These are phyloP conservation scores for Solanum tarapatanum DNA, from an alignment of 257 asterid species.

Conservation along the genomic window DNA sequence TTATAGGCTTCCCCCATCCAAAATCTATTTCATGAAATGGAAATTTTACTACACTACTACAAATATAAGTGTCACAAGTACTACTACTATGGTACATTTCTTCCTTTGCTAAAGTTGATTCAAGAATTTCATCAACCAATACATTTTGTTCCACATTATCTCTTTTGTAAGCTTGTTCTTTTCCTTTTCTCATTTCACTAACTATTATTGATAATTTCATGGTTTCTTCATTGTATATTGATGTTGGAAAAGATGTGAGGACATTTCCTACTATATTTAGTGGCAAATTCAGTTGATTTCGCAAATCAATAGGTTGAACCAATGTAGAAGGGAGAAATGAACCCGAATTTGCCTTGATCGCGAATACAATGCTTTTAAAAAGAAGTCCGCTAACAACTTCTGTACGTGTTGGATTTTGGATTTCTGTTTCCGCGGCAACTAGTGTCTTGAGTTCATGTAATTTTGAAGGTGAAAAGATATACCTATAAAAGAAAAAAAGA, in stretches of 20 bases:
- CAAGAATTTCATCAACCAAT: background rate
- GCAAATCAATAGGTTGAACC: background rate
- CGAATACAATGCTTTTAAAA: background rate
- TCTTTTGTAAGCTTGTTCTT: background rate
- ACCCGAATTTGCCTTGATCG: background rate
- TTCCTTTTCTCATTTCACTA: background rate
- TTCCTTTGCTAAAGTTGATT: background rate
- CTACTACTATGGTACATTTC: background rate
- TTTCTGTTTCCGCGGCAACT: background rate
- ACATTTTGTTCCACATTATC: background rate
- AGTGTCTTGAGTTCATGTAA: background rate
- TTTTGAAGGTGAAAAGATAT: background rate
- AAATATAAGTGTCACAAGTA: background rate
- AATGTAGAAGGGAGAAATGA: background rate
- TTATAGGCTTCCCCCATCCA: background rate
- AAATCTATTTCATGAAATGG: background rate
- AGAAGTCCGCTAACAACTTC: background rate
- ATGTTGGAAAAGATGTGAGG: background rate
- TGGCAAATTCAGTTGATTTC: background rate
- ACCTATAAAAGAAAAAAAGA: background rate
- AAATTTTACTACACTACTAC: background rate
- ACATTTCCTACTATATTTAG: background rate
- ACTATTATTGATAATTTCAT: background rate
- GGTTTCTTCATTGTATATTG: background rate
- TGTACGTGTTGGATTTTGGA: too few species aligned